Conservation (phyloP, 306 rosid genomes). For the Luffa aegyptiaca region DNA sequence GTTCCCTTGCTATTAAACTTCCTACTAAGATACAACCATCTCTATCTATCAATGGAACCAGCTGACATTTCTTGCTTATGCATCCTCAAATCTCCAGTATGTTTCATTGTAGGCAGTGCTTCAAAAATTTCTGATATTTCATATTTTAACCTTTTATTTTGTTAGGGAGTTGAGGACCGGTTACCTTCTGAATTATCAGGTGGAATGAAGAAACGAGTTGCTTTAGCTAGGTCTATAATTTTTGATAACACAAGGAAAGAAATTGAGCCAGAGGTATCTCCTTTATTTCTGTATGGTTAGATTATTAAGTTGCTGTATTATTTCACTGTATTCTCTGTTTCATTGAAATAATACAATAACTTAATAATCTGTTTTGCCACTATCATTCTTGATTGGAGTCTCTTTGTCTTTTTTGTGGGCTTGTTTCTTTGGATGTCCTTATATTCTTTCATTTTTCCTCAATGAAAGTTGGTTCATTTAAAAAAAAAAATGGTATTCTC, state of each 20-base stretch:
- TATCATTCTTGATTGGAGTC: no score
- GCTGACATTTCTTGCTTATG: constrained; percentile 5
- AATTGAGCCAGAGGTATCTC: constrained; percentile 83
- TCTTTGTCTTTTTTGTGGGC: no score
- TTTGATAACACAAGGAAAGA: constrained; percentile 60
- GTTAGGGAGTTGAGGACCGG: constrained; percentile 85
- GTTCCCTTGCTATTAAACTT: not conserved
- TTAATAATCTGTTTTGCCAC: no score
- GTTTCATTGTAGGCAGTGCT: not conserved
- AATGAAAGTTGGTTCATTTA: no score
- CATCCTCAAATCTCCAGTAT: not conserved
- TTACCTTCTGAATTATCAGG: constrained; percentile 96
- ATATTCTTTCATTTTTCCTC: no score
- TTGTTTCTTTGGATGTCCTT: no score
- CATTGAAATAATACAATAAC: no score
- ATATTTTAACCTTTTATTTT: not conserved
- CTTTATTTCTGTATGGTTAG: constrained; percentile 9
- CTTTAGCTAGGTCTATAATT: constrained; percentile 89
- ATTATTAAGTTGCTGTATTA: not conserved
- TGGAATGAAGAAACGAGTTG: constrained; percentile 99
- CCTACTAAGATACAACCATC: not conserved
- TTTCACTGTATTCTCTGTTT: not conserved
- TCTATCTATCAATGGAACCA: not conserved
- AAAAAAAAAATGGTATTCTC: not conserved
- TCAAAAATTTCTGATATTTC: constrained; percentile 6